These are phyloP conservation scores for Globisporangium yorkense DNA, from an alignment of 352 stramenopile species.

Conservation along the genomic window DNA sequence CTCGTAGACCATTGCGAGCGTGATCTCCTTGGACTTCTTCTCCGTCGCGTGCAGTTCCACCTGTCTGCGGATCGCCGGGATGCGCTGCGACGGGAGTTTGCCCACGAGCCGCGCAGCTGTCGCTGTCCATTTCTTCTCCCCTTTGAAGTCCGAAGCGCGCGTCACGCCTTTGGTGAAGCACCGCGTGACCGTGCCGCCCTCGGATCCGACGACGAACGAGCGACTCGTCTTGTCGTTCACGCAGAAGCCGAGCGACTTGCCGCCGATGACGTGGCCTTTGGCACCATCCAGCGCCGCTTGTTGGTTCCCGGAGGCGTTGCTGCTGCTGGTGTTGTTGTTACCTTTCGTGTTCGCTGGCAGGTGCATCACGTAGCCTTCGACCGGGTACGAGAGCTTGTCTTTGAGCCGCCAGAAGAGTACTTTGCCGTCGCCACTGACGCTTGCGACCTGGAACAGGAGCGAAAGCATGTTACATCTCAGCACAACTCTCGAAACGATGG, in stretches of 20 bases:
- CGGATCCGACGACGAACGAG: conserved; percentile 68
- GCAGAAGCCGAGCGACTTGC: conserved; percentile 62
- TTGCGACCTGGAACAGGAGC: conserved; percentile 35
- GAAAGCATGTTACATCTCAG: background rate
- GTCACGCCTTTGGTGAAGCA: conserved; percentile 56
- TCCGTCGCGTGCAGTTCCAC: conserved; percentile 58
- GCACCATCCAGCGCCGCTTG: background rate
- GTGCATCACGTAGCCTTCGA: conserved; percentile 84
- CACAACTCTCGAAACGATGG: background rate
- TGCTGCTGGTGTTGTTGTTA: conserved; percentile 10
- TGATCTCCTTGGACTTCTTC: conserved; percentile 64
- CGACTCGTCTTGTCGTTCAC: conserved; percentile 61
- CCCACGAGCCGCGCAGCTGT: conserved; percentile 58
- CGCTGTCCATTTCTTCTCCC: conserved; percentile 75
- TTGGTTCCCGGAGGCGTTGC: background rate
- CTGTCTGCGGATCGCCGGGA: conserved; percentile 49
- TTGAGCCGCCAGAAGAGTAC: conserved; percentile 84
- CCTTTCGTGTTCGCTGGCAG: conserved; percentile 15
- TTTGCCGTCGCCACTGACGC: conserved; percentile 80
- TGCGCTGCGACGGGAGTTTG: conserved; percentile 36
- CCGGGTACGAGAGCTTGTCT: conserved; percentile 78
- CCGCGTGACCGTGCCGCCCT: conserved; percentile 58
- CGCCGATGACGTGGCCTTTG: conserved; percentile 34
- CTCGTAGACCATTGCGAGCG: conserved; percentile 67
- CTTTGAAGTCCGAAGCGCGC: conserved; percentile 59